Evolutionary conservation across 2,329 filamentous ascomycete genomes (phyloP).

Genomic region (Rhynchosporium graminicola): DNA sequence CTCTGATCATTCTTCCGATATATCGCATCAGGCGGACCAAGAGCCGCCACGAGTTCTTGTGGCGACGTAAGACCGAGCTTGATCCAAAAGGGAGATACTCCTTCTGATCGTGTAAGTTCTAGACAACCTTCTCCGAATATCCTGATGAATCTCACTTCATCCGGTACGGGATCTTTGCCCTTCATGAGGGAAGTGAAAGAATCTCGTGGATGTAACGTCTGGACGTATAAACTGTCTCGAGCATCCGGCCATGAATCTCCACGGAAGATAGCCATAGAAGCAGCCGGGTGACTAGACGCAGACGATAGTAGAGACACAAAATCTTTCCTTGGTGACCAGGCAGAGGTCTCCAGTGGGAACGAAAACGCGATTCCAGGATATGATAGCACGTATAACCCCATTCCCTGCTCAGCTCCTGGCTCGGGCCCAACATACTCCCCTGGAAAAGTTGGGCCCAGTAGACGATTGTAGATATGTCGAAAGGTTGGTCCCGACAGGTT

Average conservation of each 20-base stretch:
- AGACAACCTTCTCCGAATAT: constrained; percentile 78
- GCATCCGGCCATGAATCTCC: constrained; percentile 90
- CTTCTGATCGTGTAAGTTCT: constrained; percentile 74
- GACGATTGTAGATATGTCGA: constrained; percentile 84
- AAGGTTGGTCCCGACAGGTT: constrained; percentile 69
- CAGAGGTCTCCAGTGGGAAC: constrained; percentile 73
- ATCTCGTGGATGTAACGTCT: constrained; percentile 71
- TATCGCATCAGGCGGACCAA: constrained; percentile 91
- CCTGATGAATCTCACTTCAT: constrained; percentile 80
- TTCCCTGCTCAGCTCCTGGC: constrained; percentile 50
- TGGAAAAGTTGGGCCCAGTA: constrained; percentile 92
- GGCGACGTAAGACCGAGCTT: constrained; percentile 82
- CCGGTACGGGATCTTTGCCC: constrained; percentile 76
- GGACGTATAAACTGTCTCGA: constrained; percentile 74
- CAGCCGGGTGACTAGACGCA: constrained; percentile 72
- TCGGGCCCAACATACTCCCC: constrained; percentile 82
- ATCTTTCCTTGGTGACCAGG: constrained; percentile 75
- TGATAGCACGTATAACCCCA: constrained; percentile 84
- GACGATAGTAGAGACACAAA: constrained; percentile 85
- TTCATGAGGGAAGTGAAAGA: constrained; percentile 68
- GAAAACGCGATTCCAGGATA: constrained; percentile 95
- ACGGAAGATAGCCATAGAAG: constrained; percentile 86
- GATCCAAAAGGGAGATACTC: constrained; percentile 68
- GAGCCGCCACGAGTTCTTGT: constrained; percentile 85
- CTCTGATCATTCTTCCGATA: constrained; percentile 89